Evolutionary conservation across 73 alveolate species (phyloP).

Genomic region (Paraurostyla sp.): DNA sequence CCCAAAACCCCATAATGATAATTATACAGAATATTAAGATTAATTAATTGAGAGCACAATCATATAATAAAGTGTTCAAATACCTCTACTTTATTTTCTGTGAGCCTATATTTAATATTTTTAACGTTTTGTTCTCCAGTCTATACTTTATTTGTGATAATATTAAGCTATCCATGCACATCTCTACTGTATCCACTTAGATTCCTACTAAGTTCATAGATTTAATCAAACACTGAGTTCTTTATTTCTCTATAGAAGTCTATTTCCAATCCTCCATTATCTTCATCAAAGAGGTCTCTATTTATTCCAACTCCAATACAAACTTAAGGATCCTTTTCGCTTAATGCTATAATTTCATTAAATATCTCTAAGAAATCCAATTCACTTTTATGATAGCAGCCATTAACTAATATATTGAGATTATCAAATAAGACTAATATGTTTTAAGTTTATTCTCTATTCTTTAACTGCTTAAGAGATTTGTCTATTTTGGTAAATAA

Average conservation of each 20-base stretch:
- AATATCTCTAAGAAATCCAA: conserved; percentile 40
- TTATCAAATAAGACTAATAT: conserved; percentile 26
- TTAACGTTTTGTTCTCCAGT: not conserved
- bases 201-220: conserved; percentile 41
- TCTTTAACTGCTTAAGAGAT: conserved; percentile 12
- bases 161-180: conserved; percentile 56
- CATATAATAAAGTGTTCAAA: conserved; percentile 56
- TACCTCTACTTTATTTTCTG: conserved; percentile 50
- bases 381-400: conserved; percentile 15
- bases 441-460: not conserved
- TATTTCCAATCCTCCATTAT: not conserved
- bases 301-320: conserved; percentile 33
- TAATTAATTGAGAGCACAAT: no score
- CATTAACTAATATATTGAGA: conserved; percentile 22
- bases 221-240: conserved; percentile 39
- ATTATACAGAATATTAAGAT: no score
- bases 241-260: conserved; percentile 38
- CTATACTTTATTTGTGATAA: not conserved
- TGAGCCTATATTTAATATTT: conserved; percentile 47
- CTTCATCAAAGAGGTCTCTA: conserved; percentile 53
- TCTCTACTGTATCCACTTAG: conserved; percentile 52
- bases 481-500: conserved; percentile 40
- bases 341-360: conserved; percentile 11
- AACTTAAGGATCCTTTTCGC: not conserved
- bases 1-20: no score